Conservation (phyloP, 495 filamentous ascomycete genomes). For the Hypomontagnella monticulosa region DNA sequence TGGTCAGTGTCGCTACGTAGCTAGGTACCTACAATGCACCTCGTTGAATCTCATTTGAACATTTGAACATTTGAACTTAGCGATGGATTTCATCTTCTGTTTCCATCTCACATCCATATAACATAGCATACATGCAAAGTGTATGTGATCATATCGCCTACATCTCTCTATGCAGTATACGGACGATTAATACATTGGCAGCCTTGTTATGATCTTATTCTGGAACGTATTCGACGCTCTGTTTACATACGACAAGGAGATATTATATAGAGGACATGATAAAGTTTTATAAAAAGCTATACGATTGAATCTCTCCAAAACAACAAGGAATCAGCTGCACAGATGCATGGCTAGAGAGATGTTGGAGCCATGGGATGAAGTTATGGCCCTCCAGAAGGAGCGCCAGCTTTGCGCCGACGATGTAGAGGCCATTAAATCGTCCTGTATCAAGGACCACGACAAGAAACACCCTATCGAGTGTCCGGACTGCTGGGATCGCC, state of each 20-base stretch:
- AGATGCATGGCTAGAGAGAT: constrained; percentile 23
- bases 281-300: background rate
- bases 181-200: background rate
- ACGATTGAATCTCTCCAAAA: background rate
- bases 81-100: too few species aligned
- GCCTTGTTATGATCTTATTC: background rate
- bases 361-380: constrained; percentile 50
- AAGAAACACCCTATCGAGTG: constrained; percentile 51
- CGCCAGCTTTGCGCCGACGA: constrained; percentile 43
- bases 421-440: constrained; percentile 34
- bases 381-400: constrained; percentile 44
- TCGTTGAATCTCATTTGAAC: too few species aligned
- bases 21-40: background rate
- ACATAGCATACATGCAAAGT: background rate
- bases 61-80: background rate
- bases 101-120: too few species aligned
- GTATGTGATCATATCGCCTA: background rate
- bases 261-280: background rate
- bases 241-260: background rate
- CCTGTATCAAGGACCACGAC: constrained; percentile 42
- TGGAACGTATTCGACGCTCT: background rate
- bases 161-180: too few species aligned
- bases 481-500: constrained; percentile 49
- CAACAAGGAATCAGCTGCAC: background rate
- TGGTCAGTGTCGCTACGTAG: too few species aligned